phyloP scores from a whole-genome alignment of 148 eudicot genomes.

The Polygonum maritimum region DNA sequence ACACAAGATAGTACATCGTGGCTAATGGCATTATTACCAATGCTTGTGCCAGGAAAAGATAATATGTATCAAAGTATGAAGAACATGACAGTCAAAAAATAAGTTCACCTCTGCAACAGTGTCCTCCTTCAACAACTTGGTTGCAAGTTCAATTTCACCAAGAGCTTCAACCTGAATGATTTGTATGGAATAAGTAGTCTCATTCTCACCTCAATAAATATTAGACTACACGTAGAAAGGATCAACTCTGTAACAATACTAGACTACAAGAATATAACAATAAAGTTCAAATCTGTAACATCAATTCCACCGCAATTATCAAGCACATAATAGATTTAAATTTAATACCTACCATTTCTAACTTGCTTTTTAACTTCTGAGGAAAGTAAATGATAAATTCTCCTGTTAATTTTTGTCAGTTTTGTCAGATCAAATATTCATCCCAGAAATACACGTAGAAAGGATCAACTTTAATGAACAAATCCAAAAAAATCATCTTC shows the following conservation, averaged over 20 bases:
- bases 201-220: background rate
- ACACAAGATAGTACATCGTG: background rate
- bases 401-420: constrained; percentile 44
- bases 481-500: constrained; percentile 38
- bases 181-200: constrained; percentile 6
- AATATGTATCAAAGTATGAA: no score
- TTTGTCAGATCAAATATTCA: background rate
- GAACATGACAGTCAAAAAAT: no score
- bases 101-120: constrained; percentile 47
- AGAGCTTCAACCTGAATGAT: constrained; percentile 84
- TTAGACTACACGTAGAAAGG: no score
- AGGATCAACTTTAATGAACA: background rate
- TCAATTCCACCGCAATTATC: background rate
- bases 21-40: background rate
- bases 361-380: constrained; percentile 73
- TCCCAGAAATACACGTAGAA: background rate
- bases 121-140: constrained; percentile 67
- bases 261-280: background rate
- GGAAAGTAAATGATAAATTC: constrained; percentile 94
- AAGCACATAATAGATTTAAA: background rate
- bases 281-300: background rate
- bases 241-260: background rate
- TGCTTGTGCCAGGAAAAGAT: background rate
- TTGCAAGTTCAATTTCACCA: constrained; percentile 88
- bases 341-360: constrained; percentile 66